phyloP scores from a whole-genome alignment of 176 grass and related monocot species.

The Aegilops tauschii region DNA sequence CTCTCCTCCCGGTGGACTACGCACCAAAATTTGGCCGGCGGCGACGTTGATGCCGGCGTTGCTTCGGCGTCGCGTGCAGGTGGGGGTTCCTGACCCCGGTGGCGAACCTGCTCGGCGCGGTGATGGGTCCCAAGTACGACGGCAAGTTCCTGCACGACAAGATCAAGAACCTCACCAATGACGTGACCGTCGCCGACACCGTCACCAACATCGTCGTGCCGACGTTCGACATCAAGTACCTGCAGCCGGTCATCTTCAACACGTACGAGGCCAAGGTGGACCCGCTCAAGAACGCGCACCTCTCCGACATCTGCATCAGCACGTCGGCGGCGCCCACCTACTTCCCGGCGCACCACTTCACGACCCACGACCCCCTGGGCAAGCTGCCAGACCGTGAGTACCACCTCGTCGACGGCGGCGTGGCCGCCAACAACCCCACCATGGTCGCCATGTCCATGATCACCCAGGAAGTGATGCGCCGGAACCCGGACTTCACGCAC shows the following conservation, averaged over 20 bases:
- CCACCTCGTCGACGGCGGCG: constrained; percentile 62
- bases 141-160: constrained; percentile 51
- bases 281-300: constrained; percentile 45
- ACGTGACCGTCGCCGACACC: constrained; percentile 33
- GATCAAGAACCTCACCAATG: constrained; percentile 31
- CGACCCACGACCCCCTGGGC: neutral
- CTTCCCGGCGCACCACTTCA: constrained; percentile 57
- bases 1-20: neutral
- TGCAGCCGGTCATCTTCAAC: constrained; percentile 61
- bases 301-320: constrained; percentile 76
- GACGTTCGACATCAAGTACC: constrained; percentile 49
- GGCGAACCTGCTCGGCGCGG: neutral
- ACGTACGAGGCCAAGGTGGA: constrained; percentile 42
- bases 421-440: constrained; percentile 62
- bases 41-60: neutral
- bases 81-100: constrained; percentile 4
- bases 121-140: constrained; percentile 43
- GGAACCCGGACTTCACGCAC: constrained; percentile 42
- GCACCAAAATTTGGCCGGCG: neutral
- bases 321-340: constrained; percentile 64
- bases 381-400: neutral
- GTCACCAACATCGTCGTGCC: constrained; percentile 63
- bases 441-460: constrained; percentile 41
- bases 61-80: neutral
- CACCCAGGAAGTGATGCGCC: constrained; percentile 40